Percentiles rank a stretch among this genome's conserved stretches.
Conservation (phyloP, 257 asterid species). For the Cynanchum wilfordii region DNA sequence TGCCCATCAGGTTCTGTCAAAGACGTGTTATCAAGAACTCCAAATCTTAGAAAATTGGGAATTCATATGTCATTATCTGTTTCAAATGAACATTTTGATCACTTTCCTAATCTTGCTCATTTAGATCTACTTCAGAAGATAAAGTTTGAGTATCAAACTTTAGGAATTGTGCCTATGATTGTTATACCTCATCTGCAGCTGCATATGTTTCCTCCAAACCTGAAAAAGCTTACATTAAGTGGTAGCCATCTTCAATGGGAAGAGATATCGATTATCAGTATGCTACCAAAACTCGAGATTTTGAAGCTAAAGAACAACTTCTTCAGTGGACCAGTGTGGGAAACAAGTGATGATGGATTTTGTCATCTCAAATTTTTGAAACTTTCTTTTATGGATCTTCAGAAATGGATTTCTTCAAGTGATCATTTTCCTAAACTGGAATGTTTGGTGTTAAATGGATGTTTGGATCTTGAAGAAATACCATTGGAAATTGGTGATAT, state of each 20-base stretch:
- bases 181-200: not conserved
- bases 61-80: constrained; percentile 3
- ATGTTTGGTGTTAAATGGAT: constrained; percentile 1
- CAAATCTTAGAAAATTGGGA: not conserved
- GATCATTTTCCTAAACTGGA: constrained; percentile 8
- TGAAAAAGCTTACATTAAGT: constrained; percentile 3
- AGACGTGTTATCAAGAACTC: not conserved
- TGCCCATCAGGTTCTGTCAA: not conserved
- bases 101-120: not conserved
- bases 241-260: constrained; percentile 2
- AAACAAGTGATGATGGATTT: constrained; percentile 10
- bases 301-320: constrained; percentile 6
- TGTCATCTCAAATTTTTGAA: not conserved
- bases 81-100: not conserved
- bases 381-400: constrained; percentile 2
- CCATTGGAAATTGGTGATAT: constrained; percentile 4
- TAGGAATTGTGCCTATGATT: not conserved
- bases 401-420: constrained; percentile 5
- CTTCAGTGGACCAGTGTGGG: not conserved
- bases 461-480: not conserved
- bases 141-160: constrained; percentile 3
- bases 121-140: not conserved
- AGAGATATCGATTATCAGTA: not conserved
- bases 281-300: constrained; percentile 3
- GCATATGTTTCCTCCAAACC: not conserved